These are phyloP conservation scores for Trichosporon asahii DNA, from an alignment of 1,284 basidiomycete species.

Conservation along the genomic window DNA sequence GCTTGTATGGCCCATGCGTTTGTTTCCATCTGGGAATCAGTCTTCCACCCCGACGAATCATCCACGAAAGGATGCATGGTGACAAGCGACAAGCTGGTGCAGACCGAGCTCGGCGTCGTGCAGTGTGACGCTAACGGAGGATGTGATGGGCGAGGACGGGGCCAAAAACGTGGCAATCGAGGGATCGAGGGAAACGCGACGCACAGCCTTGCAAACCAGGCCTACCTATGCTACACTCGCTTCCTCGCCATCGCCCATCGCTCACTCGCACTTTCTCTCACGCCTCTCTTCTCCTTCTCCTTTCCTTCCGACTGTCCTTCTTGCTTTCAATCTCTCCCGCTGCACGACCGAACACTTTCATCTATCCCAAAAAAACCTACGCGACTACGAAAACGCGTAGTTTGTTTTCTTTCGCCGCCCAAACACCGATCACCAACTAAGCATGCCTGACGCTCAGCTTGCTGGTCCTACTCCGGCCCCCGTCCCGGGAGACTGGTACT, in stretches of 20 bases:
- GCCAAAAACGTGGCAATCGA: conserved; percentile 1
- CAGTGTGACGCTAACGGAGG: not conserved
- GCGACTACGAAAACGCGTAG: not conserved
- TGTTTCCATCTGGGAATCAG: not conserved
- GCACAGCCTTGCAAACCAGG: conserved; percentile 1
- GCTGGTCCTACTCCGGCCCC: not conserved
- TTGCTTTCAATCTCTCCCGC: not conserved
- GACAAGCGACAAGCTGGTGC: not conserved
- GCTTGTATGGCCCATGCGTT: not conserved
- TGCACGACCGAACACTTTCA: not conserved
- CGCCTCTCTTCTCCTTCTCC: not conserved
- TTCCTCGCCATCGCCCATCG: conserved; percentile 6
- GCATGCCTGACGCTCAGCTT: conserved; percentile 1
- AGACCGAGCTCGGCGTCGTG: not conserved
- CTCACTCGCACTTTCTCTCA: not conserved
- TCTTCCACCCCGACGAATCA: not conserved
- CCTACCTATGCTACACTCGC: not conserved
- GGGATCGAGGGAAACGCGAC: not conserved
- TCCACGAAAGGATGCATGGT: not conserved
- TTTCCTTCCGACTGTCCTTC: not conserved
- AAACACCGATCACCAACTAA: not conserved
- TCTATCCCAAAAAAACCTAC: not conserved
- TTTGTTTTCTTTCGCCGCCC: not conserved
- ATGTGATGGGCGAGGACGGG: not conserved
- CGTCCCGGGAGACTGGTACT: not conserved